A percentile compares a stretch with the other conserved stretches of the same genome.
phyloP scores from a whole-genome alignment of 108 stramenopile genomes.

The Cyclostephanos tholiformis region DNA sequence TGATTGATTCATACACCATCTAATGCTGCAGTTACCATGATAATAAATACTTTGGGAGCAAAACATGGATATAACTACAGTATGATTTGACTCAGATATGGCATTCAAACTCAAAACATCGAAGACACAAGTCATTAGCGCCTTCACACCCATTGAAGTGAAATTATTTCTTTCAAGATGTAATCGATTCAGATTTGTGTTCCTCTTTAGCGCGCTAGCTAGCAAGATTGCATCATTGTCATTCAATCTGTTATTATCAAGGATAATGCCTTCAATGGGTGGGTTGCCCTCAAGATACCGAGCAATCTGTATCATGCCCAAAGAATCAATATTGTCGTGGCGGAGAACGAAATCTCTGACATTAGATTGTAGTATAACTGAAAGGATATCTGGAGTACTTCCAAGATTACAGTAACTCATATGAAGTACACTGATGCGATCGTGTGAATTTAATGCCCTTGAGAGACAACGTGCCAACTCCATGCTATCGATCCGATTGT shows the following conservation, averaged over 20 bases:
- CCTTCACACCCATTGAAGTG: background rate
- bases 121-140: background rate
- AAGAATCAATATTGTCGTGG: background rate
- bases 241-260: too few relatives aligned
- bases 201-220: too few relatives aligned
- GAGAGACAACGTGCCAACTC: background rate
- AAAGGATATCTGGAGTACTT: background rate
- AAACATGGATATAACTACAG: background rate
- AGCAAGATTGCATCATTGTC: too few relatives aligned
- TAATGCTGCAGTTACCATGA: background rate
- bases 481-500: background rate
- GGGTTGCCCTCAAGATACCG: background rate
- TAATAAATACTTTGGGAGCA: background rate
- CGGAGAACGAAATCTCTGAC: background rate
- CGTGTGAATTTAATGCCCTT: background rate
- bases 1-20: background rate
- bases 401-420: background rate
- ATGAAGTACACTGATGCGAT: background rate
- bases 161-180: background rate
- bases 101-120: background rate
- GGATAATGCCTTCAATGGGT: background rate
- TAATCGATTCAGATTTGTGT: too few relatives aligned
- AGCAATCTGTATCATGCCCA: background rate
- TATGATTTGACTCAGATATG: constrained; percentile 5
- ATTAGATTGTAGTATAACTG: background rate